Evolutionary conservation across 192 early-diverging fungal genomes (phyloP), one percentile per base, ranked within the genome.

Genomic region (Haplosporangium gracile): DNA sequence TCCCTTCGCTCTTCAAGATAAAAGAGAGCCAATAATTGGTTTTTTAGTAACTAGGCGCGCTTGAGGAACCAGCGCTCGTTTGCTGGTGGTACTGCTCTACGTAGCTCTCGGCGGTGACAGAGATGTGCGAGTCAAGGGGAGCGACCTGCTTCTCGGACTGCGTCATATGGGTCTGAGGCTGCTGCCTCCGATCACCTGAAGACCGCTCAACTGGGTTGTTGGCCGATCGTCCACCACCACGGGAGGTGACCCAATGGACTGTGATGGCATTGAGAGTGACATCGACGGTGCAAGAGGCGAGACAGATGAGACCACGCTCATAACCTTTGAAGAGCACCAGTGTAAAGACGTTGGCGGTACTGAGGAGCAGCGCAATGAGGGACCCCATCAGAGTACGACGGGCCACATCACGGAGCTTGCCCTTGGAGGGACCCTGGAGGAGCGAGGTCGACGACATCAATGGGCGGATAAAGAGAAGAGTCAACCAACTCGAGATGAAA

Each of bases 191-290:
- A 16, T 75, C 76, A 5, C 75, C 75, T 3, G 82, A 74, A 5
- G 73, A 55, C 29, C 74, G n/a, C 53, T 84, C 82, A 36, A 72
- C 6, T 20, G 38, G 24, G 53, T n/a, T 57, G 43, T 53, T 68
- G 55, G 13, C 11, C 24, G 65, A 47, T 10, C 24, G 16, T 68
- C 77, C 53, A 9, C 74, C 68, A 42, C 82, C 82, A 36, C 82
- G 77, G 11, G 77, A 79, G 16, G 86, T 90, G 24, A 90, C 90
- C 90, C 90, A 91, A 68, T 90, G 89, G n/a, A 91, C 75, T 6
- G 82, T 82, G 11, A 78, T 76, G 22, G 88, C 82, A 49, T 90
- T 91, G n/a, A 91, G 71, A 0, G 89, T 90, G 34, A 91, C 90
- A 76, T 91, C 90, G 24, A 91, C 77, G 20, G 86, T 87, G 68